phyloP scores from a whole-genome alignment of 441 rosid genomes.

The Rhodomyrtus psidioides region DNA sequence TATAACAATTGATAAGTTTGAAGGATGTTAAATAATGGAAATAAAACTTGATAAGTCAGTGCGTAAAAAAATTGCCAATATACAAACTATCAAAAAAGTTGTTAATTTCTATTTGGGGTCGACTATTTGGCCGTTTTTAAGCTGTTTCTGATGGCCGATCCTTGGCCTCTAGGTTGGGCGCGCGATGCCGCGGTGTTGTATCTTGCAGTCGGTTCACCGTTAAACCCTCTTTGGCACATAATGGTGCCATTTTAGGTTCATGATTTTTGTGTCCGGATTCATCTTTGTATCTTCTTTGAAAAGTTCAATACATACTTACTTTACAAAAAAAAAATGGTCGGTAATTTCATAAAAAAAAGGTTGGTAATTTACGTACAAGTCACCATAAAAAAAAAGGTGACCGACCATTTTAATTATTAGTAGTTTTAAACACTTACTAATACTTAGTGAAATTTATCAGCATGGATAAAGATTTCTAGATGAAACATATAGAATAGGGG shows the following conservation, averaged over 20 bases:
- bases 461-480: not conserved
- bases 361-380: not conserved
- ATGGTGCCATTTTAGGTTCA: too few species aligned
- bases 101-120: not conserved
- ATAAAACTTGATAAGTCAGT: not conserved
- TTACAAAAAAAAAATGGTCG: too few species aligned
- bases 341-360: too few species aligned
- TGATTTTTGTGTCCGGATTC: too few species aligned
- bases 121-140: too few species aligned
- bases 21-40: not conserved
- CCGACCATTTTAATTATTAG: not conserved
- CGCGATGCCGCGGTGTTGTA: too few species aligned
- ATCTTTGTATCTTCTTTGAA: too few species aligned
- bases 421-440: not conserved
- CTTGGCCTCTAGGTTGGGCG: too few species aligned
- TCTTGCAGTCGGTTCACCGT: too few species aligned
- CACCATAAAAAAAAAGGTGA: not conserved
- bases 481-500: not conserved
- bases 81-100: not conserved
- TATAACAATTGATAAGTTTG: not conserved
- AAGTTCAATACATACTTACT: too few species aligned
- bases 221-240: too few species aligned
- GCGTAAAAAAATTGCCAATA: not conserved
- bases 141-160: too few species aligned
- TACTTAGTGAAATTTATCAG: not conserved